Evolutionary conservation across 2,329 filamentous ascomycete genomes (phyloP).

Genomic region (Xylaria sp.): DNA sequence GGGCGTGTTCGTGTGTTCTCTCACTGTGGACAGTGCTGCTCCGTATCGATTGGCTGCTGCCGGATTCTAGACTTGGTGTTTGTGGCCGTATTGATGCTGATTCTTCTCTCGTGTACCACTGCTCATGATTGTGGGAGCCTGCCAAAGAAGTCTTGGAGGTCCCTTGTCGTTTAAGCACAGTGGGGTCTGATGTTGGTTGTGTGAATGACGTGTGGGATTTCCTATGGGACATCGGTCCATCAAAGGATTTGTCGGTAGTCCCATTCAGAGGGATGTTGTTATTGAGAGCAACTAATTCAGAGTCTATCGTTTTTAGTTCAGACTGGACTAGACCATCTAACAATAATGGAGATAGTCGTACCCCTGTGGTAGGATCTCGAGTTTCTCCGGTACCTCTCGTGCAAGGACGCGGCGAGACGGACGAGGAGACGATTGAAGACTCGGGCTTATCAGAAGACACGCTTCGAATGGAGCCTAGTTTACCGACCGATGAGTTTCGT

Average conservation of each 20-base stretch:
- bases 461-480: conserved; percentile 3
- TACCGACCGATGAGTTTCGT: conserved; percentile 1
- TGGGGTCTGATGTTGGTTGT: conserved; percentile 12
- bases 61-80: conserved; percentile 29
- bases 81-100: conserved; percentile 24
- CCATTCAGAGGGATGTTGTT: not conserved
- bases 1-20: conserved; percentile 18
- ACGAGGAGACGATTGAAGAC: conserved; percentile 13
- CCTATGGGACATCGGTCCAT: conserved; percentile 11
- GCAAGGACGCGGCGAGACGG: conserved; percentile 17
- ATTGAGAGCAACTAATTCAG: not conserved
- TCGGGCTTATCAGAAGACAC: conserved; percentile 9
- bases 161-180: not conserved
- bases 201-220: conserved; percentile 6
- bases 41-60: conserved; percentile 24
- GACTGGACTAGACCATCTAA: conserved; percentile 1
- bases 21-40: conserved; percentile 31
- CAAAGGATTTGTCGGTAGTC: conserved; percentile 5
- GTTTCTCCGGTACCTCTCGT: conserved; percentile 15
- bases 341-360: conserved; percentile 26
- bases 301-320: not conserved
- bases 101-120: conserved; percentile 9
- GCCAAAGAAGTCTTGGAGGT: conserved; percentile 10
- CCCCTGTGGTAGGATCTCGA: conserved; percentile 22
- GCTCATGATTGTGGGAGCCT: conserved; percentile 7